Conservation (phyloP, 1,284 basidiomycete species). For the Neonothopanus nambi region DNA sequence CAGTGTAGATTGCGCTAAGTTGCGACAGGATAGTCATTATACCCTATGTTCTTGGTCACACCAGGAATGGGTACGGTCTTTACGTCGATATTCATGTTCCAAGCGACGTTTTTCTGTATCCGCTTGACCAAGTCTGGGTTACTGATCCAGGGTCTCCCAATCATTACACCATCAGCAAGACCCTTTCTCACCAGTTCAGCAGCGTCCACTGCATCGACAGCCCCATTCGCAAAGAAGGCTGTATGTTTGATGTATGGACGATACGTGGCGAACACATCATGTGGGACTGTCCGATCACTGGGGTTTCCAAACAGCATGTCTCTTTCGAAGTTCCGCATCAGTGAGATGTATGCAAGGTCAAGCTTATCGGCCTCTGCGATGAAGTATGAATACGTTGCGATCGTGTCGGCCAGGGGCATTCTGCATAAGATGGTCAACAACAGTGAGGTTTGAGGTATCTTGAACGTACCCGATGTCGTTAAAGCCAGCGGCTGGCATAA, state of each 20-base stretch:
- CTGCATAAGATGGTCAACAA: neutral
- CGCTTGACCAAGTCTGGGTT: slow-evolving; percentile 24
- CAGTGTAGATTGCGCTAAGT: neutral
- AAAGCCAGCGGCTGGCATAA: slow-evolving; percentile 37
- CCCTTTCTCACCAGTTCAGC: slow-evolving; percentile 17
- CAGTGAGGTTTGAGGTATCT: neutral
- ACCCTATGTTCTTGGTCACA: neutral
- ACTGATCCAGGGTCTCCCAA: slow-evolving; percentile 25
- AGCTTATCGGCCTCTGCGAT: slow-evolving; percentile 21
- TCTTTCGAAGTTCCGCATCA: neutral
- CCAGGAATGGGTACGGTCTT: slow-evolving; percentile 3
- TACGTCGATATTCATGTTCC: slow-evolving; percentile 12
- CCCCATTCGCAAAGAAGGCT: slow-evolving; percentile 24
- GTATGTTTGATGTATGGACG: slow-evolving; percentile 21
- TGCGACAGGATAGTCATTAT: slow-evolving; percentile 14
- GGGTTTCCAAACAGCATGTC: neutral
- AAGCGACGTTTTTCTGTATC: slow-evolving; percentile 18
- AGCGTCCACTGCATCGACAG: slow-evolving; percentile 23
- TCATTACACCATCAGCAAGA: slow-evolving; percentile 16
- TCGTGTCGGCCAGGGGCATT: slow-evolving; percentile 21
- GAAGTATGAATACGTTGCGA: slow-evolving; percentile 23
- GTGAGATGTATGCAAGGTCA: slow-evolving; percentile 21
- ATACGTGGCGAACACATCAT: slow-evolving; percentile 27
- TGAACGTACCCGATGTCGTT: slow-evolving; percentile 30
- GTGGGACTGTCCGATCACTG: slow-evolving; percentile 21